A percentile compares a stretch with the other conserved stretches of the same genome.
Conservation (phyloP, 106 monocot genomes). For the Allium fistulosum region DNA sequence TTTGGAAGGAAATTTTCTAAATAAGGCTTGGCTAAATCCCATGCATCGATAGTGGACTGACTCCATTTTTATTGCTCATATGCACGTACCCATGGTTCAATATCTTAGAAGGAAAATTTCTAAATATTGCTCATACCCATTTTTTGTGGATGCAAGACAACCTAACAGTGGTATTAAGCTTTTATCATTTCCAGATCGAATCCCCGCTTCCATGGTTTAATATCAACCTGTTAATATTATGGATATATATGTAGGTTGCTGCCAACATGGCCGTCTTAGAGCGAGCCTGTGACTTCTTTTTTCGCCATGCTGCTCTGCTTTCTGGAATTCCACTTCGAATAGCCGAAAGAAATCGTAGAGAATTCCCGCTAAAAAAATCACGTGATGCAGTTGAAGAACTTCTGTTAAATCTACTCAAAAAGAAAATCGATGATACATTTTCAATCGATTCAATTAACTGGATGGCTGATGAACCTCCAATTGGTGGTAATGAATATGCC, state of each 20-base stretch:
- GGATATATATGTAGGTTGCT: slow-evolving; percentile 57
- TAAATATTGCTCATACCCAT: no score
- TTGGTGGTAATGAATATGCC: slow-evolving; percentile 74
- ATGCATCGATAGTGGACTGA: no score
- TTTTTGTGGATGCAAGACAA: no score
- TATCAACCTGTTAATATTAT: background rate
- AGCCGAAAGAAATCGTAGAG: slow-evolving; percentile 53
- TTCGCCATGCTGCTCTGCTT: slow-evolving; percentile 76
- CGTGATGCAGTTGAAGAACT: slow-evolving; percentile 68
- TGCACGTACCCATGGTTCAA: no score
- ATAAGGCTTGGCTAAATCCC: no score
- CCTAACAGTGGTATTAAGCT: background rate
- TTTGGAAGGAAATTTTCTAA: no score
- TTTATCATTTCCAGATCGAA: background rate
- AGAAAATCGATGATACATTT: slow-evolving; percentile 79
- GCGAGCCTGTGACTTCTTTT: slow-evolving; percentile 94
- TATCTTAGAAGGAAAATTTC: no score
- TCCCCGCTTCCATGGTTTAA: slow-evolving; percentile 1
- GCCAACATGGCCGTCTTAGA: slow-evolving; percentile 93
- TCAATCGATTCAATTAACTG: slow-evolving; percentile 58
- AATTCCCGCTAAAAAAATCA: slow-evolving; percentile 70
- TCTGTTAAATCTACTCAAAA: slow-evolving; percentile 45
- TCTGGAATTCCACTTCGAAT: slow-evolving; percentile 77
- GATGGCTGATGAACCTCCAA: slow-evolving; percentile 72
- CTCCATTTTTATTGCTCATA: no score